These are phyloP conservation scores for Agrocybe praecox DNA, from an alignment of 768 basidiomycete genomes.

Conservation along the genomic window DNA sequence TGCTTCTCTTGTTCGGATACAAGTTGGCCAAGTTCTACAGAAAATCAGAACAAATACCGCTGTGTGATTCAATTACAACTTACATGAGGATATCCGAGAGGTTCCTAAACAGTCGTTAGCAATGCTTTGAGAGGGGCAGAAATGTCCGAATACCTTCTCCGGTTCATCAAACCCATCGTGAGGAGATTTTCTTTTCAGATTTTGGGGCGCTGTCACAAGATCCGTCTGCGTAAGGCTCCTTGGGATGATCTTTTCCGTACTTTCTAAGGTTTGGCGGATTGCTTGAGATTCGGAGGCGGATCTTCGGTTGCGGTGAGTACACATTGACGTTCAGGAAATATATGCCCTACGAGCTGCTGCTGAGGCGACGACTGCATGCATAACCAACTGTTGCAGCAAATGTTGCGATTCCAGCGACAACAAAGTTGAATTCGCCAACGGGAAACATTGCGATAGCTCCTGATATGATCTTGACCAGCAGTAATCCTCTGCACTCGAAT, in stretches of 20 bases:
- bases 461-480: background rate
- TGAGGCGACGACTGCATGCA: conserved; percentile 48
- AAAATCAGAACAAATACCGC: background rate
- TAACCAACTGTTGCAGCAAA: conserved; percentile 64
- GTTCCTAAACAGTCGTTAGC: conserved; percentile 24
- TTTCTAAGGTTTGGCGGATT: background rate
- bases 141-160: conserved; percentile 19
- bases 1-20: conserved; percentile 43
- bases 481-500: background rate
- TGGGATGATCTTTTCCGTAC: background rate
- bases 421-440: conserved; percentile 54
- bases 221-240: background rate
- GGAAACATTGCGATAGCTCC: conserved; percentile 41
- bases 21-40: conserved; percentile 48
- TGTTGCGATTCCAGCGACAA: conserved; percentile 59
- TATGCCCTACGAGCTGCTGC: conserved; percentile 29
- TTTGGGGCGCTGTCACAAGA: conserved; percentile 3
- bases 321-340: background rate
- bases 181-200: conserved; percentile 34
- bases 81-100: conserved; percentile 48
- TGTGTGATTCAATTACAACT: conserved; percentile 11
- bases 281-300: background rate
- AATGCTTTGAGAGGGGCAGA: conserved; percentile 4
- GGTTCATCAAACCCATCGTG: conserved; percentile 37
- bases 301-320: conserved; percentile 3